Evolutionary conservation across 2,329 filamentous ascomycete genomes (phyloP), one percentile per base, ranked within the genome.

Genomic region (Colletotrichum chrysophilum): DNA sequence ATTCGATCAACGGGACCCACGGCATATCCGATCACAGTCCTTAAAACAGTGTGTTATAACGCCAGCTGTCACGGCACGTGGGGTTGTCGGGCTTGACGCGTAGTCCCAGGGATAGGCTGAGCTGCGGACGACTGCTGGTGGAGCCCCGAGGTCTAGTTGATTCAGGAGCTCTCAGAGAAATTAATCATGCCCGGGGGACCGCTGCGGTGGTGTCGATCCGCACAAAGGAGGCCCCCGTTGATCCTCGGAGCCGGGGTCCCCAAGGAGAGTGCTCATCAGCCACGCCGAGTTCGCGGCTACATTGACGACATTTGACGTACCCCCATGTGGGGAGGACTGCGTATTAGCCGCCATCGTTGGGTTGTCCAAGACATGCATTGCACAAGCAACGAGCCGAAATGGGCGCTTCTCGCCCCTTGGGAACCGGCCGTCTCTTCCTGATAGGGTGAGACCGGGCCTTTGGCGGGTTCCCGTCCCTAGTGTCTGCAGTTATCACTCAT

Each of bases 131-230:
- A 48, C 32, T 32, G 32, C 10, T 30, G 24, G 68, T 36, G 56
- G 64, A n/a, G 38, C 38, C 32, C 13, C 21, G 13, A 36, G 24
- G 56, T 58, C 30, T 64, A n/a, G 68, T 32, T 72, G 69, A 72
- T 75, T 73, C 73, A 75, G 73, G 73, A 66, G 52, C 43, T 55
- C 62, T 72, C 69, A 68, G 62, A 73, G 64, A 69, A 26, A 75
- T 75, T 68, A 75, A 69, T 60, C 21, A 21, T 64, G 43, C n/a
- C 64, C 10, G 43, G 64, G 43, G 34, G 7, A 73, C 30, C 70
- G 73, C 70, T 75, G 43, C 64, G 5, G 7, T 66, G n/a, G 18
- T 52, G 52, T 52, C 60, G 71, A 74, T 74, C 71, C 67, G 48
- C 36, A 16, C 26, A 56, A 36, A 71, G 60, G 60, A 66, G 61